Percentiles rank a stretch among this genome's conserved stretches.
These are phyloP conservation scores for Colletotrichum paranaense DNA, from an alignment of 2,329 filamentous ascomycete genomes.

Conservation along the genomic window DNA sequence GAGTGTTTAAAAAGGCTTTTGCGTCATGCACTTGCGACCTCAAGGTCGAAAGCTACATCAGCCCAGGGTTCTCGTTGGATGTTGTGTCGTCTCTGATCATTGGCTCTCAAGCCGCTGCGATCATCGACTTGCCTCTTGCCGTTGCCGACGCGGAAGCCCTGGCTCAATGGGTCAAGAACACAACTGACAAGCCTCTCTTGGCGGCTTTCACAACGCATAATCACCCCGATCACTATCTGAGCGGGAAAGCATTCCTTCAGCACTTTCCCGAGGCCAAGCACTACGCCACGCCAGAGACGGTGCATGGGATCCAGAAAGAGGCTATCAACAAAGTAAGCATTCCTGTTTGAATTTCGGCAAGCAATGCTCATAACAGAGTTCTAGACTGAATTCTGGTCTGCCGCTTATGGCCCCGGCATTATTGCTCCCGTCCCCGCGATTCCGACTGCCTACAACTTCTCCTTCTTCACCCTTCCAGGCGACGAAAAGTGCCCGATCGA, in stretches of 20 bases:
- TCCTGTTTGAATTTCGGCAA: too few relatives aligned
- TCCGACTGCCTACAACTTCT: slow-evolving; percentile 24
- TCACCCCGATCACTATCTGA: slow-evolving; percentile 32
- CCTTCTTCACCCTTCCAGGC: slow-evolving; percentile 25
- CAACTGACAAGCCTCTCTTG: slow-evolving; percentile 24
- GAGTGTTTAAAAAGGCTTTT: not conserved
- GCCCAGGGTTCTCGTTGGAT: slow-evolving; percentile 12
- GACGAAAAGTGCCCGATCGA: slow-evolving; percentile 20
- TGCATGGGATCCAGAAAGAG: slow-evolving; percentile 3
- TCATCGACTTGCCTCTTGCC: slow-evolving; percentile 25
- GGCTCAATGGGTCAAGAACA: slow-evolving; percentile 22
- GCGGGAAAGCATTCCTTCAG: slow-evolving; percentile 18
- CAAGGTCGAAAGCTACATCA: not conserved
- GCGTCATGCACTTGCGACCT: not conserved
- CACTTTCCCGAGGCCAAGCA: slow-evolving; percentile 23
- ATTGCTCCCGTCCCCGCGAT: slow-evolving; percentile 12
- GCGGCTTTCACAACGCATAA: slow-evolving; percentile 21
- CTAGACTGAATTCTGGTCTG: slow-evolving; percentile 11
- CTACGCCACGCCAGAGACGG: slow-evolving; percentile 17
- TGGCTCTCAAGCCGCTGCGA: slow-evolving; percentile 19
- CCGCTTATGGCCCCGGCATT: not conserved
- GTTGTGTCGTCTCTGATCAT: slow-evolving; percentile 29
- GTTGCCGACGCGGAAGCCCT: not conserved
- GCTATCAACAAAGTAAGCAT: slow-evolving; percentile 1
- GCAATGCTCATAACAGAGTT: not conserved